A percentile compares a stretch with the other conserved stretches of the same genome.
phyloP scores from a whole-genome alignment of 116 monocot species.

The Cymodocea nodosa region DNA sequence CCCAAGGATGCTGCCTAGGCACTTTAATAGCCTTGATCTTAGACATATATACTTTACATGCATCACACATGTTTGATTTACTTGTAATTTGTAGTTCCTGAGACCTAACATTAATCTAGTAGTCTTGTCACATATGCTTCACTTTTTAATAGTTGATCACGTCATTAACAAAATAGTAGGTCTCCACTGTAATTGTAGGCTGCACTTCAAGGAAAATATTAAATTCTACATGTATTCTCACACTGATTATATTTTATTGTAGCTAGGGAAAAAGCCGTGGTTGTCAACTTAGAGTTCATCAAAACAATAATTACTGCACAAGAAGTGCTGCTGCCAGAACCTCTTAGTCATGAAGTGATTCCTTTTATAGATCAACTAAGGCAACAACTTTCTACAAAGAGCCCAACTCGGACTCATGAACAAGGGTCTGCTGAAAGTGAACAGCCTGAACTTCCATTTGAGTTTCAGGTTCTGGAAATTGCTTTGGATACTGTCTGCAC shows the following conservation, averaged over 20 bases:
- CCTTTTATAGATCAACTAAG: slow-evolving; percentile 81
- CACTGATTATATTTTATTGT: slow-evolving; percentile 5
- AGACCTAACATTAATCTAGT: too few species aligned
- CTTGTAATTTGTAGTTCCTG: too few species aligned
- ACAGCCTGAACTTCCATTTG: slow-evolving; percentile 65
- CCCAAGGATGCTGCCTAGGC: too few species aligned
- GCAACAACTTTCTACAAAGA: slow-evolving; percentile 43
- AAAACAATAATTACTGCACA: slow-evolving; percentile 85
- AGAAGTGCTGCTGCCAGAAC: slow-evolving; percentile 76
- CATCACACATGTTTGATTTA: too few species aligned
- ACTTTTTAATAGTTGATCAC: too few species aligned
- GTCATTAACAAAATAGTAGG: too few species aligned
- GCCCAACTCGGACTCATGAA: slow-evolving; percentile 18
- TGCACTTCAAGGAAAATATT: too few species aligned
- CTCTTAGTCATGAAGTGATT: slow-evolving; percentile 56
- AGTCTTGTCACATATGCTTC: too few species aligned
- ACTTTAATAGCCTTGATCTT: too few species aligned
- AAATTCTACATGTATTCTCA: not conserved
- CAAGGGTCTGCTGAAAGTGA: slow-evolving; percentile 27
- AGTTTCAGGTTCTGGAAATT: slow-evolving; percentile 93
- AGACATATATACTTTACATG: too few species aligned
- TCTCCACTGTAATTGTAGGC: too few species aligned
- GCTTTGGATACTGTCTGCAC: slow-evolving; percentile 74
- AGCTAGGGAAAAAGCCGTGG: slow-evolving; percentile 94
- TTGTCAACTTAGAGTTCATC: slow-evolving; percentile 83